Conservation (phyloP, 139 green algal genomes). For the Chlorella sp. region DNA sequence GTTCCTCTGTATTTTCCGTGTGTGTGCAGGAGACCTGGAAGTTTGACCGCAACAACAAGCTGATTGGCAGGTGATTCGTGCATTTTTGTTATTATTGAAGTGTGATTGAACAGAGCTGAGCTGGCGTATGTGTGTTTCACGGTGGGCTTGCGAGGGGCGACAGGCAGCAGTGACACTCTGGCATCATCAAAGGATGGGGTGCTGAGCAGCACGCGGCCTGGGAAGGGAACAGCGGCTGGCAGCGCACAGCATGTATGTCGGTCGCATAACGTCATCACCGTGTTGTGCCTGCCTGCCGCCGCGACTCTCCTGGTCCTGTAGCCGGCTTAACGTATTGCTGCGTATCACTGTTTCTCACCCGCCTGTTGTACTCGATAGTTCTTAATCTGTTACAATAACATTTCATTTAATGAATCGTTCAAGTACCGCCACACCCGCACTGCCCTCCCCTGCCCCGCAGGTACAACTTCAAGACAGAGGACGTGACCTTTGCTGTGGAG, state of each 20-base stretch:
- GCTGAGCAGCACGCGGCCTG: too few species aligned
- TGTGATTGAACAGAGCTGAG: neutral
- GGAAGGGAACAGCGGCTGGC: neutral
- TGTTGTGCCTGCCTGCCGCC: neutral
- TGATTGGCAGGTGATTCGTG: conserved; percentile 28
- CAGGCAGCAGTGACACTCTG: neutral
- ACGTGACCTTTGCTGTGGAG: conserved; percentile 27
- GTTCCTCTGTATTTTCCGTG: too few species aligned
- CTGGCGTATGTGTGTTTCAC: neutral
- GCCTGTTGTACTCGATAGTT: too few species aligned
- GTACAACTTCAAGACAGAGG: conserved; percentile 49
- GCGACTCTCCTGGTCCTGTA: too few species aligned
- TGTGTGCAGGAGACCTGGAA: conserved; percentile 42
- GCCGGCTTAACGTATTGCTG: too few species aligned
- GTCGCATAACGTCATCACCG: neutral
- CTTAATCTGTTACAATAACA: too few species aligned
- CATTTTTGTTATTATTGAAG: neutral
- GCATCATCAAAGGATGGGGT: too few species aligned
- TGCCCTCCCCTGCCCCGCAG: neutral
- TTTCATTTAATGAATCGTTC: too few species aligned
- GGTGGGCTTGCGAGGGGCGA: neutral
- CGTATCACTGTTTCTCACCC: too few species aligned
- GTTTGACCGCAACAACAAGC: conserved; percentile 44
- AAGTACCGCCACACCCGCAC: too few species aligned
- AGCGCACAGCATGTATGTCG: neutral